Evolutionary conservation across 2,329 filamentous ascomycete species (phyloP).

Genomic region (Ploettnerulaceae sp.): DNA sequence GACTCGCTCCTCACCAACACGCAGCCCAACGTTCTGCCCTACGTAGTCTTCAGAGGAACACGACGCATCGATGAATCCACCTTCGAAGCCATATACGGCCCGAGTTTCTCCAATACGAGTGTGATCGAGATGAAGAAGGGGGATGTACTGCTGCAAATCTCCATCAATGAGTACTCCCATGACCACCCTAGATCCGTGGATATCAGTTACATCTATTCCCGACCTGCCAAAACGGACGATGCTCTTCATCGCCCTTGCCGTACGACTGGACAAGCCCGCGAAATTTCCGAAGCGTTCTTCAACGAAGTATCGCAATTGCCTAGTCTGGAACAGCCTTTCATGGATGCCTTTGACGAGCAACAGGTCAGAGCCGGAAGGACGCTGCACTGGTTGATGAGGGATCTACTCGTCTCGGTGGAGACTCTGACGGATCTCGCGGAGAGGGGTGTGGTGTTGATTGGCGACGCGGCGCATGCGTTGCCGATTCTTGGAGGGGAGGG

Average conservation of each 20-base stretch:
- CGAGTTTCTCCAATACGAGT: neutral
- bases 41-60: constrained; percentile 14
- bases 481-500: constrained; percentile 25
- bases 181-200: neutral
- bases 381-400: constrained; percentile 19
- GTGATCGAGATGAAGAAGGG: constrained; percentile 8
- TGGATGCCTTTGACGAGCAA: constrained; percentile 13
- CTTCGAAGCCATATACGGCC: constrained; percentile 9
- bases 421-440: constrained; percentile 7
- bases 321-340: constrained; percentile 13
- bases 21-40: constrained; percentile 12
- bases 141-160: constrained; percentile 11
- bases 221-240: constrained; percentile 10
- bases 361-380: constrained; percentile 11
- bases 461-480: constrained; percentile 22
- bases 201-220: constrained; percentile 15
- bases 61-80: neutral
- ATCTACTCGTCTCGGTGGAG: constrained; percentile 7
- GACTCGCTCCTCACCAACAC: constrained; percentile 4
- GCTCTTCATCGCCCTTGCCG: constrained; percentile 11
- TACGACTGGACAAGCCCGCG: neutral
- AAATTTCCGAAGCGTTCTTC: constrained; percentile 12
- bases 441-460: constrained; percentile 17
- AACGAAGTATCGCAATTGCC: constrained; percentile 6
- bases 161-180: constrained; percentile 9